Evolutionary conservation across 2,329 filamentous ascomycete species (phyloP).

Genomic region (Ceratocystis eucalypticola): DNA sequence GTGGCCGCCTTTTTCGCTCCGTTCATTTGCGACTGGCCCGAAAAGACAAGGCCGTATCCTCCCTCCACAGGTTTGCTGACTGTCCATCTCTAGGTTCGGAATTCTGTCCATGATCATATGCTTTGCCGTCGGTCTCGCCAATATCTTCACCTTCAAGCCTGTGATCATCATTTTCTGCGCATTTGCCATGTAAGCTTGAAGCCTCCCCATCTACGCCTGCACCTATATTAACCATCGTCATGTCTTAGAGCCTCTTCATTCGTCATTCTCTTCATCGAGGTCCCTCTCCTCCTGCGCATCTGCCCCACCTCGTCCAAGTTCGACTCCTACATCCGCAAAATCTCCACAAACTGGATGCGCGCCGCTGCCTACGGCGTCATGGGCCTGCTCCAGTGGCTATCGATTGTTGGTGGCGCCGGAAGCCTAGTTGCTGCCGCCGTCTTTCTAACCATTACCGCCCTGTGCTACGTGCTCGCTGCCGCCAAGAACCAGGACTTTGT

Average conservation of each 20-base stretch:
- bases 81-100: slow-evolving; percentile 41
- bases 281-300: slow-evolving; percentile 90
- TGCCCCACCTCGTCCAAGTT: slow-evolving; percentile 88
- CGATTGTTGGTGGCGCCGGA: slow-evolving; percentile 48
- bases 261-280: slow-evolving; percentile 71
- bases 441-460: slow-evolving; percentile 58
- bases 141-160: slow-evolving; percentile 44
- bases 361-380: slow-evolving; percentile 73
- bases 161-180: slow-evolving; percentile 40
- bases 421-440: slow-evolving; percentile 79
- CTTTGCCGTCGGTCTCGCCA: slow-evolving; percentile 54
- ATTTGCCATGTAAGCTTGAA: slow-evolving; percentile 38
- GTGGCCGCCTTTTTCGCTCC: too few relatives aligned
- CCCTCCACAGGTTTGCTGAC: not conserved
- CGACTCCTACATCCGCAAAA: slow-evolving; percentile 75
- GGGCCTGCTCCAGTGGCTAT: slow-evolving; percentile 74
- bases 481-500: slow-evolving; percentile 76
- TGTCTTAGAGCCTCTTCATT: slow-evolving; percentile 49
- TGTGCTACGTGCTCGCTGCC: slow-evolving; percentile 70
- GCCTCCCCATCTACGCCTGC: not conserved
- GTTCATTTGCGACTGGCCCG: too few relatives aligned
- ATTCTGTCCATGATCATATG: slow-evolving; percentile 58
- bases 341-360: slow-evolving; percentile 96
- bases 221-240: not conserved
- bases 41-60: too few relatives aligned